Evolutionary conservation across 1,284 basidiomycete species (phyloP), one percentile per base, ranked within the genome.

Genomic region (Sutorius eximius): DNA sequence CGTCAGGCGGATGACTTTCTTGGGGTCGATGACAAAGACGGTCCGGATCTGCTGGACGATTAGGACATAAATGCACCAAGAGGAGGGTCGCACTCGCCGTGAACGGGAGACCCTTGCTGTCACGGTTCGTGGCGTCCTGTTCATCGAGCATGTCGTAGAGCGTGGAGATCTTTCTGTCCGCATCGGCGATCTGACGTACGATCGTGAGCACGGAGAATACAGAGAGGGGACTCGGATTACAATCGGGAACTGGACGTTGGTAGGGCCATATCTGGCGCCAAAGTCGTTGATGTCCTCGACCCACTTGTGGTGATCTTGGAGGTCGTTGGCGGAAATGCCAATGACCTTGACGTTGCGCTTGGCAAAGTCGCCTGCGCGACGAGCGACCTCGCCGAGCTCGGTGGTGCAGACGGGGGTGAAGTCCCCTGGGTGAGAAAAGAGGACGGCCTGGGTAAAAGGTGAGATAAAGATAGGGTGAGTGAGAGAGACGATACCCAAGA

Each of bases 101-200:
- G 76, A 91, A 89, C 30, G 91, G 91, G 45, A 90, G 79, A 49
- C 95, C 93, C 77, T 96, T 96, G 51, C 81, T 81, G 73, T 99
- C 97, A 53, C 90, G 85, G 78, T 99, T 99, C 57, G 95, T 96
- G 49, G 91, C 83, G 73, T 97, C 94, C 71, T 96, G 91, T 63
- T 90, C 82, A 73, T 99, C 96, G 58, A 99, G 82, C 97, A 99
- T 99, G 73, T 95, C 93, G 70, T 95, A 95, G 57, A 91, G 73
- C 41, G 83, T 86, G 16, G 93, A 89, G 53, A 98, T 82, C 72
- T 86, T 88, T 70, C 97, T 85, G 69, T 94, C 89, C 48, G 83
- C 80, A 71, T 99, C 96, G 53, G 93, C 95, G 61, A 99, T 97
- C 89, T 92, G 29, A 52, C 33, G 20, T 38, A 33, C 22, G 43